phyloP scores from a whole-genome alignment of 805 yeast genomes.

The Candida ponderosae region DNA sequence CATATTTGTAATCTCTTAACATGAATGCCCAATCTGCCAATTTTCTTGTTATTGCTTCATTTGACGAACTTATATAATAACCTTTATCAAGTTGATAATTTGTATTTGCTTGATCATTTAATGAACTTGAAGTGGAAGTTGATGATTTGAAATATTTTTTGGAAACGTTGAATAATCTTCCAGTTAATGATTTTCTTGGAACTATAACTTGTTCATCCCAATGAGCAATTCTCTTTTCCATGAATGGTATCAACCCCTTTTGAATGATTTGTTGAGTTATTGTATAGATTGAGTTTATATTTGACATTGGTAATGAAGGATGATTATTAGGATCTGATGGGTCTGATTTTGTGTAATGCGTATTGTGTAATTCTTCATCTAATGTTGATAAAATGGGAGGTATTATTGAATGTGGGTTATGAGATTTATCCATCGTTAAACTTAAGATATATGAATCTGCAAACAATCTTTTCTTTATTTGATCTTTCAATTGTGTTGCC shows the following conservation, averaged over 20 bases:
- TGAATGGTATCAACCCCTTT: conserved; percentile 53
- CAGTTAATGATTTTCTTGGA: conserved; percentile 70
- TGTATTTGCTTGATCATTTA: conserved; percentile 9
- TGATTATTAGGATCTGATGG: conserved; percentile 1
- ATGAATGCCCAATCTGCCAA: conserved; percentile 91
- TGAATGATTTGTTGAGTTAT: conserved; percentile 26
- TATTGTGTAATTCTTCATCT: conserved; percentile 35
- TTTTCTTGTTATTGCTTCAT: conserved; percentile 70
- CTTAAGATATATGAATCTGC: conserved; percentile 21
- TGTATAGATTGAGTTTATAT: conserved; percentile 11
- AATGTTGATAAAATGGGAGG: conserved; percentile 30
- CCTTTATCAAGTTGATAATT: conserved; percentile 45
- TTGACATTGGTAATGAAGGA: conserved; percentile 6
- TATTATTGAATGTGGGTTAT: conserved; percentile 10
- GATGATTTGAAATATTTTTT: conserved; percentile 45
- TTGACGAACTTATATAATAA: conserved; percentile 51
- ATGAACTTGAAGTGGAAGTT: conserved; percentile 17
- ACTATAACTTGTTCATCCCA: conserved; percentile 83
- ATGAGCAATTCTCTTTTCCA: conserved; percentile 70
- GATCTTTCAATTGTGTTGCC: conserved; percentile 28
- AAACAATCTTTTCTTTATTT: conserved; percentile 27
- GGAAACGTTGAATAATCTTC: conserved; percentile 62
- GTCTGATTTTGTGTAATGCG: conserved; percentile 7
- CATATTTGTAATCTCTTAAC: conserved; percentile 80
- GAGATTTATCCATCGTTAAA: conserved; percentile 5